Evolutionary conservation across 1,284 basidiomycete genomes (phyloP), one percentile per base, ranked within the genome.

Genomic region (Abortiporus biennis): DNA sequence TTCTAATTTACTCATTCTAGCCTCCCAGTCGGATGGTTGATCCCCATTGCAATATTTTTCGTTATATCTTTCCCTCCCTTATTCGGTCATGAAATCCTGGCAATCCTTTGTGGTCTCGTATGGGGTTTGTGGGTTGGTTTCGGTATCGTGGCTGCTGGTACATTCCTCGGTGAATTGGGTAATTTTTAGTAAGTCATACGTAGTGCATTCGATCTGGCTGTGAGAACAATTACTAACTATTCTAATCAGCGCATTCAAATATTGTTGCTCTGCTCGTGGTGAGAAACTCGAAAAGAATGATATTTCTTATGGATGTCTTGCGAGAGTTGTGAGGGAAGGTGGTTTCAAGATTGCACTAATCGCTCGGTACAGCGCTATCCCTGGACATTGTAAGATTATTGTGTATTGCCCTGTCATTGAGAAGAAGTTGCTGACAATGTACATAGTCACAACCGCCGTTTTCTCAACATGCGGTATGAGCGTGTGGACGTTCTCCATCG

Each of bases 391-490:
- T 80, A 54, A 31, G 75, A 66, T 17, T 30, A 23, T 38, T 31
- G 22, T 21, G 16, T 8, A 20, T 21, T 1, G 17, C 27, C 6
- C 17, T 21, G 25, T 15, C 20, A 9, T 35, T 15, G n/a, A 25
- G 17, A 38, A 38, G 11, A 12, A 20, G 12, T 9, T 9, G n/a
- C 9, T 9, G n/a, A 29, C 27, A 29, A 29, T 29, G 27, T 9
- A 2, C 30, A 6, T 43, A 69, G 67, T 82, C 54, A 80, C 79
- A 0, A 86, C 86, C 1, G 84, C 83, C 13, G 74, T 90, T 3
- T 91, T 91, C 60, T 76, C 86, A 0, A 85, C 85, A 0, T 87
- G 83, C 55, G 85, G 85, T 31, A 88, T 89, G 81, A 67, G 66
- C 43, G 76, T 91, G 49, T 71, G 78, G 56, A 68, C 80, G 16